Base-by-base conservation (phyloP, 441 rosid genomes). In the Gossypium schwendimanii region DNA sequence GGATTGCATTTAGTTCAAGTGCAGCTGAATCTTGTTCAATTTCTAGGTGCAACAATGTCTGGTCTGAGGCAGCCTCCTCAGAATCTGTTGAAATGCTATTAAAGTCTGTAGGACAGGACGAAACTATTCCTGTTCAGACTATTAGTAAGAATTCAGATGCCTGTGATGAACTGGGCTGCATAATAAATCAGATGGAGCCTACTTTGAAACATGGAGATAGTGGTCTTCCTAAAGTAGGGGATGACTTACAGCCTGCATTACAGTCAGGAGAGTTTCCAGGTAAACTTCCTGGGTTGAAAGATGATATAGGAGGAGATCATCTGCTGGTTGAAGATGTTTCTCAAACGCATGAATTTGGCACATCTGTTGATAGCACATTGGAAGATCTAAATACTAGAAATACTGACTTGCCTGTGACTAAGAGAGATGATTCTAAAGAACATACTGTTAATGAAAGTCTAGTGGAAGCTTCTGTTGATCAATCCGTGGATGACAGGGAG, bases 61-160 rank as follows among this genome's bases (percentile, higher is more conserved):
- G 99, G 99, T 96, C 97, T 75, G 99, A 96, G 91, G 98, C 98
- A 57, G 84, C 99, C 73, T 96, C 99, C 74, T 88, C 91, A 36
- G 99, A 96, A 75, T 96, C 99, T 78, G 98, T 94, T 84, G 99
- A 93, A 86, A 96, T 96, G 99, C 86, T 96, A 78, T 84, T 96
- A 82, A 94, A 94, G 81, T 96, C 98, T 54, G 96, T 96, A 71
- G 98, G 98, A 28, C 96, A 89, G 84, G 99, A 96, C 75, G 93
- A 96, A 71, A 80, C 75, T 17, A 76, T 79, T 79, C 90, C 83
- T 31, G 79, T 66, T 69, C 85, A 86, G 72, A 55, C 72, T 80
- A 78, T 71, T 73, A 74, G 69, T 74, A 86, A 78, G 81, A 87
- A 78, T 61, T 82, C 89, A 67, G 91, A 81, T 71, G 84, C 87